Percentiles rank a stretch among this genome's conserved stretches.
These are phyloP conservation scores for Conticribra weissflogii DNA, from an alignment of 108 stramenopile genomes.

Conservation along the genomic window DNA sequence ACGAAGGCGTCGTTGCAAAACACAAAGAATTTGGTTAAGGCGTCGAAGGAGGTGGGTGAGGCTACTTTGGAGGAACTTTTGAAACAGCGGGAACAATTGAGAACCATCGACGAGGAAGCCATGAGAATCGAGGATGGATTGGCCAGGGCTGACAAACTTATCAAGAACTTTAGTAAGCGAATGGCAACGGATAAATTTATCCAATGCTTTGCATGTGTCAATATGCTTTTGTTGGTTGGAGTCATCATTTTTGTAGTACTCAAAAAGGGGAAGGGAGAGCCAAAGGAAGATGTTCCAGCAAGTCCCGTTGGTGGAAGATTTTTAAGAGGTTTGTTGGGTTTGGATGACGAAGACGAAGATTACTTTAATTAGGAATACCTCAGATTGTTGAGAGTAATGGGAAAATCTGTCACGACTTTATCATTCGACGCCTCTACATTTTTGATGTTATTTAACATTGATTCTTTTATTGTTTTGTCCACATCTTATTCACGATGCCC, in stretches of 20 bases:
- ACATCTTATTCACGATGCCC: too few relatives aligned
- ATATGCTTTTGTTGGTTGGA: slow-evolving; percentile 79
- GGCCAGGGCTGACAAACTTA: slow-evolving; percentile 85
- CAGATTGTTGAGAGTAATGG: background rate
- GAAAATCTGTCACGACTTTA: too few relatives aligned
- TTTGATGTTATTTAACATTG: too few relatives aligned
- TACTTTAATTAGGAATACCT: background rate
- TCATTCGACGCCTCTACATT: too few relatives aligned
- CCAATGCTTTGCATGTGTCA: slow-evolving; percentile 91
- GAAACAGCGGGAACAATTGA: slow-evolving; percentile 87
- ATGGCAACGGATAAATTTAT: slow-evolving; percentile 96
- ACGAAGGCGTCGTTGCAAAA: slow-evolving; percentile 76
- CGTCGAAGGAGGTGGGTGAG: slow-evolving; percentile 84
- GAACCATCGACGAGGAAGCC: slow-evolving; percentile 86
- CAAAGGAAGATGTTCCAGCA: slow-evolving; percentile 24
- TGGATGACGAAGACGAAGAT: slow-evolving; percentile 7
- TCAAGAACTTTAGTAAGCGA: slow-evolving; percentile 91
- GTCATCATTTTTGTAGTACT: slow-evolving; percentile 85
- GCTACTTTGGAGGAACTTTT: slow-evolving; percentile 85
- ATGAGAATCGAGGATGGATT: slow-evolving; percentile 90
- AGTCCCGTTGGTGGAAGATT: slow-evolving; percentile 42
- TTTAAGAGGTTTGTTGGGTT: slow-evolving; percentile 24
- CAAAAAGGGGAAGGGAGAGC: slow-evolving; percentile 45
- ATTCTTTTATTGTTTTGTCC: too few relatives aligned
- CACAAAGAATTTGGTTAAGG: slow-evolving; percentile 77